Conservation (phyloP, 2,329 filamentous ascomycete species). For the Colletotrichum orchidophilum region DNA sequence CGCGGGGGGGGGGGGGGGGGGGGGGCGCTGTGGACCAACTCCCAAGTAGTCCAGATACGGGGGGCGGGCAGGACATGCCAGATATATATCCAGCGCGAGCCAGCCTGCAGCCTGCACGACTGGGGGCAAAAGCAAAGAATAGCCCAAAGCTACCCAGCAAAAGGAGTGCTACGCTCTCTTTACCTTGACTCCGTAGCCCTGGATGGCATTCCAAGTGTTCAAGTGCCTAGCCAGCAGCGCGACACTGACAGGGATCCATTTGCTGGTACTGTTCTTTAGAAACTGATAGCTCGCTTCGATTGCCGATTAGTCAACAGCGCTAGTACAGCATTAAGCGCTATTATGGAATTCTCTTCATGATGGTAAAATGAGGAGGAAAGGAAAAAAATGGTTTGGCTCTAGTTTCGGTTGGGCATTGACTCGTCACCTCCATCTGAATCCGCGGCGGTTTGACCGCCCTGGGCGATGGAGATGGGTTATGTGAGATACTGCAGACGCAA, state of each 20-base stretch:
- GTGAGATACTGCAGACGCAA: constrained; percentile 14
- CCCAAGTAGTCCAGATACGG: background rate
- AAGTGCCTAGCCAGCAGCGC: background rate
- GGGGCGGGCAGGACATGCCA: constrained; percentile 14
- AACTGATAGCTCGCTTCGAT: constrained; percentile 26
- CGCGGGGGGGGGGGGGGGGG: background rate
- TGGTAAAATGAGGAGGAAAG: background rate
- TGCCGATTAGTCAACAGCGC: constrained; percentile 26
- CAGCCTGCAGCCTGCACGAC: background rate
- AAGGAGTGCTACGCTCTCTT: background rate
- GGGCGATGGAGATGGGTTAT: background rate
- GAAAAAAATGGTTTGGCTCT: background rate
- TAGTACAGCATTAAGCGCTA: background rate
- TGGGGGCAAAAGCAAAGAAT: constrained; percentile 10
- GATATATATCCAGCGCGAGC: constrained; percentile 7
- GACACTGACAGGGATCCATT: constrained; percentile 5
- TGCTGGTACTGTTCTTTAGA: background rate
- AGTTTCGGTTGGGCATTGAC: background rate
- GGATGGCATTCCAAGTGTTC: background rate
- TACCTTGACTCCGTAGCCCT: background rate
- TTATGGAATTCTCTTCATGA: background rate
- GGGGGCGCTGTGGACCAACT: background rate
- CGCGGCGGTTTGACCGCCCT: constrained; percentile 2
- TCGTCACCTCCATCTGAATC: background rate
- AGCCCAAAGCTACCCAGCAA: background rate